Evolutionary conservation across 2,329 filamentous ascomycete species (phyloP).

Genomic region (Periconia macrospinosa): DNA sequence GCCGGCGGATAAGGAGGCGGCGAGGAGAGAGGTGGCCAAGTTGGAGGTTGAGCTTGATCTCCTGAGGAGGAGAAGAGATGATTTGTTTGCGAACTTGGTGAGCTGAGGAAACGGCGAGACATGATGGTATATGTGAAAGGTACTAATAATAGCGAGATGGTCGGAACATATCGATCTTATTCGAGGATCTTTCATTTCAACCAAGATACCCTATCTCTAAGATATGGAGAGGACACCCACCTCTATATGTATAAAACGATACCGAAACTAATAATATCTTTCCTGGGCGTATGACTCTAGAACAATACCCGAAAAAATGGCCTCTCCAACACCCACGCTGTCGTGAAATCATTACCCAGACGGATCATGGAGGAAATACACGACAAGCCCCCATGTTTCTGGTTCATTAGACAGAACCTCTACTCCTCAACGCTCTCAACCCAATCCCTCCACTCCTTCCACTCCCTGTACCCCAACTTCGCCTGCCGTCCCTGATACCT

Average conservation of each 20-base stretch:
- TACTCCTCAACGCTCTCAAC: conserved; percentile 46
- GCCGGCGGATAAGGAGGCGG: conserved; percentile 69
- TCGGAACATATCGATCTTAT: neutral
- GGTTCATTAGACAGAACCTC: neutral
- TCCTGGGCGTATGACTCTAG: too few relatives aligned
- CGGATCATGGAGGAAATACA: neutral
- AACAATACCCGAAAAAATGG: neutral
- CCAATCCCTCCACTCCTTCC: conserved; percentile 79
- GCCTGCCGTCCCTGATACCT: conserved; percentile 86
- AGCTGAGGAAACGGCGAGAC: neutral
- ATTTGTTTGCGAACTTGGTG: conserved; percentile 73
- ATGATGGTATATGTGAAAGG: neutral
- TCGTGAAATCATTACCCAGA: conserved; percentile 1
- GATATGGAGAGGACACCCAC: too few relatives aligned
- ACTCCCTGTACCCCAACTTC: conserved; percentile 70
- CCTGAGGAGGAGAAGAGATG: conserved; percentile 67
- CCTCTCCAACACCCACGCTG: conserved; percentile 4
- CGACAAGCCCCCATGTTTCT: neutral
- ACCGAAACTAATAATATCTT: too few relatives aligned
- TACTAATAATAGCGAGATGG: neutral
- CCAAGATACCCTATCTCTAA: too few relatives aligned
- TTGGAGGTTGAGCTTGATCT: conserved; percentile 65
- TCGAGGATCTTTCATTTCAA: too few relatives aligned
- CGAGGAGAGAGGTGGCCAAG: conserved; percentile 69
- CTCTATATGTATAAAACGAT: too few relatives aligned